These are phyloP conservation scores for Mycena crocata DNA, from an alignment of 768 basidiomycete species.

Conservation along the genomic window DNA sequence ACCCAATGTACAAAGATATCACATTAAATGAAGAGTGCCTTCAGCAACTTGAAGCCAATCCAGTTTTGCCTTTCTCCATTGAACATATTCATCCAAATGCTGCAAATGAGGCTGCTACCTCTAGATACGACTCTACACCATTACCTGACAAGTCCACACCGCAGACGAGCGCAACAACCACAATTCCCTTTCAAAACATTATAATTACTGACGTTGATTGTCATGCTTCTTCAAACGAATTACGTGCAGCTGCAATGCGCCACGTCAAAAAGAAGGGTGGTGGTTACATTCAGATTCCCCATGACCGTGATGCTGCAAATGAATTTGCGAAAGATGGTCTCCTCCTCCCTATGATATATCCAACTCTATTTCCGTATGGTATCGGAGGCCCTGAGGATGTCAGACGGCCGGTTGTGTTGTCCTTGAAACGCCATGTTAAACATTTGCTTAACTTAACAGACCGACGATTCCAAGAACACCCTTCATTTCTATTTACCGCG, in stretches of 20 bases:
- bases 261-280: conserved; percentile 36
- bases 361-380: conserved; percentile 42
- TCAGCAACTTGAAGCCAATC: background rate
- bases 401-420: background rate
- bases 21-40: conserved; percentile 11
- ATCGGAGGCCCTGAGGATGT: conserved; percentile 32
- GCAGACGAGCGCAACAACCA: too few species aligned
- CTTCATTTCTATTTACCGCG: conserved; percentile 42
- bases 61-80: conserved; percentile 15
- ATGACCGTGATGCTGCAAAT: conserved; percentile 30
- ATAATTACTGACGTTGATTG: conserved; percentile 39
- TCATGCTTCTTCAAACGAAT: conserved; percentile 30
- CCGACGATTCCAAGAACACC: conserved; percentile 37
- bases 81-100: conserved; percentile 1
- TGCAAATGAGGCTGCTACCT: background rate
- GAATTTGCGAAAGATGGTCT: conserved; percentile 36
- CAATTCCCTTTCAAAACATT: conserved; percentile 17
- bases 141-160: background rate
- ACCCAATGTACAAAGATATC: conserved; percentile 19
- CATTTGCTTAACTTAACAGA: conserved; percentile 33
- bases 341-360: conserved; percentile 41
- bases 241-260: conserved; percentile 38
- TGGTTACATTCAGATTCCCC: conserved; percentile 34
- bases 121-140: background rate
- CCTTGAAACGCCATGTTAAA: conserved; percentile 30